Percentiles rank a stretch among this genome's conserved stretches.
These are phyloP conservation scores for Yamadazyma sp. DNA, from an alignment of 1,139 yeast genomes.

Conservation along the genomic window DNA sequence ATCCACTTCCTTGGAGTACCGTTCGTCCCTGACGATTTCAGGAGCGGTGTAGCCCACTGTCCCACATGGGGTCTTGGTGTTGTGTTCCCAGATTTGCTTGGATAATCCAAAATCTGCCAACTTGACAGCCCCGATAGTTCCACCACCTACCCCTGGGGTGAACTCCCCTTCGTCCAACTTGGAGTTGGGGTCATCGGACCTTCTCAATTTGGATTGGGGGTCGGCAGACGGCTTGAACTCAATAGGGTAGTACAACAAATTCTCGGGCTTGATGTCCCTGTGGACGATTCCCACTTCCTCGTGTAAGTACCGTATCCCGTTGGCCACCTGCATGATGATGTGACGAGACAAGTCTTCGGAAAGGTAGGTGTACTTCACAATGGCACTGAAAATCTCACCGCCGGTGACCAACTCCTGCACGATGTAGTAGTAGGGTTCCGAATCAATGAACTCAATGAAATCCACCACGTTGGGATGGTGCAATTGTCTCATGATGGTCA, in stretches of 20 bases:
- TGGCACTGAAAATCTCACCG: slow-evolving; percentile 59
- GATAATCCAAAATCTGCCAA: slow-evolving; percentile 61
- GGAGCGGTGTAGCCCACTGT: slow-evolving; percentile 67
- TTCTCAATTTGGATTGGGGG: slow-evolving; percentile 40
- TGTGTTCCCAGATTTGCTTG: slow-evolving; percentile 56
- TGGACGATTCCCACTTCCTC: slow-evolving; percentile 60
- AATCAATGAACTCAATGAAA: slow-evolving; percentile 50
- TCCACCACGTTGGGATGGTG: slow-evolving; percentile 50
- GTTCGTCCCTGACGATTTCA: slow-evolving; percentile 57
- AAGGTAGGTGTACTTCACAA: slow-evolving; percentile 55
- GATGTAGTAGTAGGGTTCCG: slow-evolving; percentile 49
- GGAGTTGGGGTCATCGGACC: slow-evolving; percentile 46
- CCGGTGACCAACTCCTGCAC: slow-evolving; percentile 55
- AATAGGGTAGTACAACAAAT: slow-evolving; percentile 60
- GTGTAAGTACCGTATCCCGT: slow-evolving; percentile 50
- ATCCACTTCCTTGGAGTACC: slow-evolving; percentile 61
- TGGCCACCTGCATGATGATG: slow-evolving; percentile 51
- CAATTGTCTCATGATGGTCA: slow-evolving; percentile 57
- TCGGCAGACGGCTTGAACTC: slow-evolving; percentile 45
- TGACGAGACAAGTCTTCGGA: slow-evolving; percentile 57
- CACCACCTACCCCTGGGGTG: slow-evolving; percentile 48
- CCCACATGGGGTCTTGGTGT: slow-evolving; percentile 65
- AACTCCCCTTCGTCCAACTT: slow-evolving; percentile 57
- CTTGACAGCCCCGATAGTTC: slow-evolving; percentile 52
- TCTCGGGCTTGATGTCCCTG: slow-evolving; percentile 59